Base-by-base conservation (phyloP, 2,329 filamentous ascomycete species). In the Talaromyces sp. region DNA sequence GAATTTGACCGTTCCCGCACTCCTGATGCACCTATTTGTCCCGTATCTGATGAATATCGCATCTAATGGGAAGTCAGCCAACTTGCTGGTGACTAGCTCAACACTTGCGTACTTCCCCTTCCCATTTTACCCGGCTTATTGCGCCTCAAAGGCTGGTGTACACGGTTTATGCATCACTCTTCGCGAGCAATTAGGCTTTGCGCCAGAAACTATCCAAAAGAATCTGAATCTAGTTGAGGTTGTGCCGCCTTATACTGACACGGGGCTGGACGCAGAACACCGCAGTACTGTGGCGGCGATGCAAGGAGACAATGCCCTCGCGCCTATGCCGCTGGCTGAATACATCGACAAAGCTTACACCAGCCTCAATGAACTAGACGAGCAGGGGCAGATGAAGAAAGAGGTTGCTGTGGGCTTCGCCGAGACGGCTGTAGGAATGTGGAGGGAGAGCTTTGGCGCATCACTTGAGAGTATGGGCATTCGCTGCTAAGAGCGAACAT, bases 1-100 rank as follows among this genome's bases (percentile, higher is more conserved):
- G 32, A 74, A 73, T 60, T 49, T 71, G 53, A 73, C 68, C 1
- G 71, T 67, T 0, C 72, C 70, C 1, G 63, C 70, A 36, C 62
- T 72, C 22, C 65, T 75, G 32, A 64, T 69, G 5, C 67, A 68
- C 11, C 62, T 68, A 9, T 66, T 74, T 30, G 57, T 71, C 2
- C 72, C 72, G 8, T 51, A 60, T 51, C 19, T 60, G 6, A 33
- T 55, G 15, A 22, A 44, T 15, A 47, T 55, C 17, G 51, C 51
- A 27, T 53, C 47, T 39, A 33, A 36, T 33, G 52, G 39, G 3
- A 60, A 49, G 13, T 25, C 58, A 5, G 36, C 51, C 58, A 55
- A 55, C 58, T 36, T 60, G 11, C 22, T 55, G 10, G 36, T 60
- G 10, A 60, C 52, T n/a, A 55, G 58, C 27, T 60, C 58, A 33